Conservation (phyloP, 2,329 filamentous ascomycete species). For the Arthrobotrys sinensis region DNA sequence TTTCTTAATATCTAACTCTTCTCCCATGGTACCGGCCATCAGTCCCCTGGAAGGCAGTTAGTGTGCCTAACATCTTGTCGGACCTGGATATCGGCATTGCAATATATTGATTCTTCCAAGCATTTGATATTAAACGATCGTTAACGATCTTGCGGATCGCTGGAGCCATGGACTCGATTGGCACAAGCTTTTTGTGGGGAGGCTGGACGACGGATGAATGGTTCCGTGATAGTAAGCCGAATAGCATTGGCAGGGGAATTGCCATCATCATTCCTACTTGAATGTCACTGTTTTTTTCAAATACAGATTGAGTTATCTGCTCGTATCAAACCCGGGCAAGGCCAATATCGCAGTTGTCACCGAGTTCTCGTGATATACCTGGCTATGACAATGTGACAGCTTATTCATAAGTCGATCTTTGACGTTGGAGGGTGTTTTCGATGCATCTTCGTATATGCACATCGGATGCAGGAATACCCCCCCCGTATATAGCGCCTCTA, state of each 20-base stretch:
- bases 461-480: background rate
- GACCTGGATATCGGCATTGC: conserved; percentile 27
- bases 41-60: conserved; percentile 51
- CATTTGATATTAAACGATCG: conserved; percentile 28
- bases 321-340: too few relatives aligned
- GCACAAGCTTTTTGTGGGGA: conserved; percentile 24
- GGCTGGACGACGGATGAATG: background rate
- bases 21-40: conserved; percentile 45
- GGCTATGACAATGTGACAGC: background rate
- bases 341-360: background rate
- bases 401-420: background rate
- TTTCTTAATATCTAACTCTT: conserved; percentile 10
- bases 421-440: background rate
- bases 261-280: background rate
- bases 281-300: background rate
- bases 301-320: background rate
- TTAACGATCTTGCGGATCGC: conserved; percentile 4
- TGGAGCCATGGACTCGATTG: conserved; percentile 33
- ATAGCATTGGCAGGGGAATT: background rate
- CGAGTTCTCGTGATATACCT: background rate
- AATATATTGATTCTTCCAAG: conserved; percentile 33
- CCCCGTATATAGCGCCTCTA: background rate
- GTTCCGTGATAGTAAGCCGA: conserved; percentile 8
- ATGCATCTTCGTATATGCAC: background rate
- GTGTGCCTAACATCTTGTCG: conserved; percentile 15